Conservation (phyloP, 176 grass and related monocot genomes). For the Guadua angustifolia region DNA sequence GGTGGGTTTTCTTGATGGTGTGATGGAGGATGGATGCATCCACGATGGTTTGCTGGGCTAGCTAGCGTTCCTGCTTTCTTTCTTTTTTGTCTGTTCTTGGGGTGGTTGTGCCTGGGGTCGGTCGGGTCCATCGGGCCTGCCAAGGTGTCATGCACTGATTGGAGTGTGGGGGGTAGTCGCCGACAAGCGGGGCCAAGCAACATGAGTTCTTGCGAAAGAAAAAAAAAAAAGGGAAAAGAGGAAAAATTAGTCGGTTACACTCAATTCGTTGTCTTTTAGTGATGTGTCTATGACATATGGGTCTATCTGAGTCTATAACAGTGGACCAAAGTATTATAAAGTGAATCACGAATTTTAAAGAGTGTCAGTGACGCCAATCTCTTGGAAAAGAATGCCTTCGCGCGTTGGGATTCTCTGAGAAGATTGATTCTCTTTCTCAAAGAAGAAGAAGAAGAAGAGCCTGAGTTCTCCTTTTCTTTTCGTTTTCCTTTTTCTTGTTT, state of each 20-base stretch:
- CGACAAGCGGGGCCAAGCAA: not conserved
- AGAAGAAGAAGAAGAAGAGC: not conserved
- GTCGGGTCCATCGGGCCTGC: constrained; percentile 11
- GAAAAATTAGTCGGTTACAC: no score
- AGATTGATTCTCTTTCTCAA: not conserved
- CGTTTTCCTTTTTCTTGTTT: not conserved
- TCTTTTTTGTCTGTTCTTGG: constrained; percentile 28
- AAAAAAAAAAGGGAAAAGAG: not conserved
- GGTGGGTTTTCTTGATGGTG: constrained; percentile 11
- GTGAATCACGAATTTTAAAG: no score
- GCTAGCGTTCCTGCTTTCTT: not conserved
- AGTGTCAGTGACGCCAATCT: no score
- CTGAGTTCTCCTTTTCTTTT: not conserved
- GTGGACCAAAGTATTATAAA: no score
- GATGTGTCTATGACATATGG: no score
- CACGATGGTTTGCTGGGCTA: no score
- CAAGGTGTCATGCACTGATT: constrained; percentile 32
- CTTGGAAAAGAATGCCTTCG: constrained; percentile 34
- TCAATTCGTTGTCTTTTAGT: no score
- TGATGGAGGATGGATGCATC: not conserved
- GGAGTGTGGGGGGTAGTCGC: not conserved
- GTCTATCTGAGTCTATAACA: no score
- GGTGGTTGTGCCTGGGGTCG: constrained; percentile 18
- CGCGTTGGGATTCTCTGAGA: constrained; percentile 39
- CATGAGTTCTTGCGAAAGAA: constrained; percentile 23